Percentiles rank a stretch among this genome's conserved stretches.
Conservation (phyloP, 257 asterid genomes). For the Ballota nigra region DNA sequence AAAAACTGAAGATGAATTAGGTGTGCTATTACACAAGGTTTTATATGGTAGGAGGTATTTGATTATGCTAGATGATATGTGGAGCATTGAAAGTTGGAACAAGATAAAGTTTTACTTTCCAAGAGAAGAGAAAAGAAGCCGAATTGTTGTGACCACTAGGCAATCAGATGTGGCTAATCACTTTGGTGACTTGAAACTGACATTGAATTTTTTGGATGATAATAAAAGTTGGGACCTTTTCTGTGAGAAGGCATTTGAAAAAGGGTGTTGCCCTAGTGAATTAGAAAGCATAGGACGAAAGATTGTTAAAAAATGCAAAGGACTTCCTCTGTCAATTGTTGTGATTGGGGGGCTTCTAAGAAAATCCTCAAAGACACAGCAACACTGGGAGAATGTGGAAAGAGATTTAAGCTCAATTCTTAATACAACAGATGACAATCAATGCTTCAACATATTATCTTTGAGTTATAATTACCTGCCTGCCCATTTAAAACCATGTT, state of each 20-base stretch:
- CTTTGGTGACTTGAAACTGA: neutral
- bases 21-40: neutral
- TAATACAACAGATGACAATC: neutral
- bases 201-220: neutral
- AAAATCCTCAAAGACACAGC: neutral
- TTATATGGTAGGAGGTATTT: slow-evolving; percentile 3
- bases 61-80: neutral
- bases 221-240: neutral
- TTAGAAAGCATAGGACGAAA: neutral
- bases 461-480: neutral
- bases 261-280: neutral
- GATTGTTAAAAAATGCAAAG: neutral
- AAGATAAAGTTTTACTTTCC: neutral
- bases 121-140: neutral
- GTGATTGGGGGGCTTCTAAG: neutral
- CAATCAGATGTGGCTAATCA: neutral
- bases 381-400: neutral
- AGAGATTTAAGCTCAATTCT: neutral
- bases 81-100: neutral
- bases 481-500: neutral
- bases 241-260: neutral
- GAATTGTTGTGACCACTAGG: neutral
- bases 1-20: neutral
- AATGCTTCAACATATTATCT: neutral
- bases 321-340: neutral